phyloP scores from a whole-genome alignment of 1,284 basidiomycete genomes.

The Pyrrhoderma noxium region DNA sequence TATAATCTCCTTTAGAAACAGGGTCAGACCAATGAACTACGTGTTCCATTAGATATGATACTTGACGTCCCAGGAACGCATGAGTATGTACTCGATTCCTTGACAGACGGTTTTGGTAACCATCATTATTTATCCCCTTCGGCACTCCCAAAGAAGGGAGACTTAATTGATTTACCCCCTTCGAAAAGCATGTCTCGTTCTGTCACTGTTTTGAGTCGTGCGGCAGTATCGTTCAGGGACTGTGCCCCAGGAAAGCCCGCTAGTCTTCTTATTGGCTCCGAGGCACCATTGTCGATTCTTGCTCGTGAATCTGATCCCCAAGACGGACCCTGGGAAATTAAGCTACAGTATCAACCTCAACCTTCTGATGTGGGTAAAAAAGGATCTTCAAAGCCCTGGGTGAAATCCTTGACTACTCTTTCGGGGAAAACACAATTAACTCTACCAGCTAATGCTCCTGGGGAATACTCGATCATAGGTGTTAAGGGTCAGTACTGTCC shows the following conservation, averaged over 20 bases:
- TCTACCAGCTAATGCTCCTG: constrained; percentile 54
- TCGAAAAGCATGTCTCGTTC: constrained; percentile 43
- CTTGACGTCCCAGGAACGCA: constrained; percentile 57
- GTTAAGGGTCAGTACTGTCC: constrained; percentile 72
- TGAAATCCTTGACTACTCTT: constrained; percentile 46
- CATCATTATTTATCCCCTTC: constrained; percentile 21
- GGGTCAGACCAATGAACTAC: constrained; percentile 43
- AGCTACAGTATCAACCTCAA: constrained; percentile 50
- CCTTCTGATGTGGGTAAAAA: constrained; percentile 14
- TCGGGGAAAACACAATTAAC: constrained; percentile 41
- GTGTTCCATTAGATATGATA: constrained; percentile 61
- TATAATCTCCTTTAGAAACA: constrained; percentile 19
- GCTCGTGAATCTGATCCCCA: constrained; percentile 45
- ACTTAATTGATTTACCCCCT: not conserved
- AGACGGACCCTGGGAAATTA: constrained; percentile 64
- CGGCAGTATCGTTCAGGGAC: constrained; percentile 65
- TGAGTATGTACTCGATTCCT: constrained; percentile 62
- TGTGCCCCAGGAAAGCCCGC: constrained; percentile 71
- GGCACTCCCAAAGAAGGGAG: constrained; percentile 2
- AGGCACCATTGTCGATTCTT: constrained; percentile 45
- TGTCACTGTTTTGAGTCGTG: constrained; percentile 70
- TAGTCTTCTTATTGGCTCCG: constrained; percentile 66
- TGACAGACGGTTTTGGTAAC: constrained; percentile 73
- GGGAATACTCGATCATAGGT: constrained; percentile 74
- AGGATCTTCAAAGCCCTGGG: constrained; percentile 46